Conservation (phyloP, 1,284 basidiomycete species). For the Pseudozyma sp. region DNA sequence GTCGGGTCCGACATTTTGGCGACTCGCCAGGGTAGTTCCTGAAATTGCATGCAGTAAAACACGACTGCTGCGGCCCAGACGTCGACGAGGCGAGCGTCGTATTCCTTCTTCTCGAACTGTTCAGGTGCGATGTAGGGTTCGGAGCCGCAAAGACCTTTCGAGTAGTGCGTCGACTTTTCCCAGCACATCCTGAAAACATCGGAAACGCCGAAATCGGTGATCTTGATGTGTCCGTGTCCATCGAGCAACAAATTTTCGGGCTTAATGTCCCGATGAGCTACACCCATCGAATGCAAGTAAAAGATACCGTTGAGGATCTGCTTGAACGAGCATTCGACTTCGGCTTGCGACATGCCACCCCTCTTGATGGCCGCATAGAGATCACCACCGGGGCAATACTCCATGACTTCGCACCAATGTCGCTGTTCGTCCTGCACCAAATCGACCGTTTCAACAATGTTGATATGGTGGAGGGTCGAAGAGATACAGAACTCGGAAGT, state of each 20-base stretch:
- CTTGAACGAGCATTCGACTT: conserved; percentile 98
- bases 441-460: conserved; percentile 98
- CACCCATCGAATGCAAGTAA: conserved; percentile 94
- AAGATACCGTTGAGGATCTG: conserved; percentile 89
- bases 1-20: conserved; percentile 86
- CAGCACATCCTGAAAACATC: conserved; percentile 98
- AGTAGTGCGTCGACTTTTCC: conserved; percentile 97
- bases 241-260: conserved; percentile 97
- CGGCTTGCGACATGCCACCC: conserved; percentile 91
- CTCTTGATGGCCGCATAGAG: conserved; percentile 98
- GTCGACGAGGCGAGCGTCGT: conserved; percentile 95
- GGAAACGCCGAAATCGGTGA: conserved; percentile 97
- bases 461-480: conserved; percentile 93
- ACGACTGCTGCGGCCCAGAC: conserved; percentile 97
- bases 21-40: conserved; percentile 81
- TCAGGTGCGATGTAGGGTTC: conserved; percentile 99
- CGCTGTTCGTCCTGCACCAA: conserved; percentile 95
- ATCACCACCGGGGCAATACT: conserved; percentile 93
- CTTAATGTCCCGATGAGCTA: conserved; percentile 97
- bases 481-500: conserved; percentile 99
- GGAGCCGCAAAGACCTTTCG: conserved; percentile 93
- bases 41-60: conserved; percentile 86
- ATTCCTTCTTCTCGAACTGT: conserved; percentile 95
- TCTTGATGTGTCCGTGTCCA: conserved; percentile 93
- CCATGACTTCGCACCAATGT: conserved; percentile 99